A percentile compares a stretch with the other conserved stretches of the same genome.
phyloP scores from a whole-genome alignment of 306 rosid species.

The Delonix regia region DNA sequence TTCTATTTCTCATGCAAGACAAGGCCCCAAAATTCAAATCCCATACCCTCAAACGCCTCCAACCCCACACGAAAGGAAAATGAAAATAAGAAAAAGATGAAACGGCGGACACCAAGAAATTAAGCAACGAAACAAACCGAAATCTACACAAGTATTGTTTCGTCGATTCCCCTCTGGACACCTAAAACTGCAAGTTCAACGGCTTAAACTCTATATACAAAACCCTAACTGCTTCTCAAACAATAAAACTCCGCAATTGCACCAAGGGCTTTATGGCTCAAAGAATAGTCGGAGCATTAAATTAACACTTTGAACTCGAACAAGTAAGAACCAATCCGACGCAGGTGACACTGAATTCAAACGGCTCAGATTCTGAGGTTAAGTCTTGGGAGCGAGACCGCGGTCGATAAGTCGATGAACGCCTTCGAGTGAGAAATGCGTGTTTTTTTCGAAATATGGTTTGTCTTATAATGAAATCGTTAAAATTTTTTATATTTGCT shows the following conservation, averaged over 20 bases:
- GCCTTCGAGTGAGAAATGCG: not conserved
- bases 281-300: not conserved
- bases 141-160: not conserved
- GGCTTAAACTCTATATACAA: not conserved
- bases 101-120: not conserved
- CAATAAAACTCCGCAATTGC: not conserved
- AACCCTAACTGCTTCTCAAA: slow-evolving; percentile 26
- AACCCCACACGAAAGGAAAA: not conserved
- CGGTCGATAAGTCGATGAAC: not conserved
- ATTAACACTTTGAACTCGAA: not conserved
- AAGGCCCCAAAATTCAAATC: slow-evolving; percentile 13
- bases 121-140: not conserved
- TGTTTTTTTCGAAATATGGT: slow-evolving; percentile 2
- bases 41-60: slow-evolving; percentile 15
- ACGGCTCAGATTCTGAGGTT: not conserved
- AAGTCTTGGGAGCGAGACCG: not conserved
- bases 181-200: not conserved
- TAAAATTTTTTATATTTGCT: not conserved
- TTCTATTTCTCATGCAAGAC: slow-evolving; percentile 40
- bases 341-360: not conserved
- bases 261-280: not conserved
- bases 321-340: not conserved
- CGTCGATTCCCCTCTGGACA: not conserved
- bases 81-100: not conserved
- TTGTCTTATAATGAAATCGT: not conserved